phyloP scores from a whole-genome alignment of 345 rosid species.

The Gynandropsis gynandra region DNA sequence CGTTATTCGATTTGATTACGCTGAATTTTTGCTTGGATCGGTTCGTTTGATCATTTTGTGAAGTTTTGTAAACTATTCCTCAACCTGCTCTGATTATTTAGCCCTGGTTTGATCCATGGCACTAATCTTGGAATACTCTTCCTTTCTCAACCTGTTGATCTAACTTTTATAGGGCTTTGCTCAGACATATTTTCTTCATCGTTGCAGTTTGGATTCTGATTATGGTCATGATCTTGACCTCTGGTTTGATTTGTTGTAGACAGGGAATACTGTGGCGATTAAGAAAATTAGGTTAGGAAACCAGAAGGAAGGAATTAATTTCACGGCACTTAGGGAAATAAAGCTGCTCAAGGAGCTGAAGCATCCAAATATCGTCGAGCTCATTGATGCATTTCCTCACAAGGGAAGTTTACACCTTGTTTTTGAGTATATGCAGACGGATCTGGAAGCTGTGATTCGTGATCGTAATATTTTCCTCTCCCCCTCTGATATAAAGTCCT shows the following conservation, averaged over 20 bases:
- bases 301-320: slow-evolving; percentile 58
- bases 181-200: background rate
- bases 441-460: slow-evolving; percentile 59
- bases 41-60: background rate
- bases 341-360: slow-evolving; percentile 51
- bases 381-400: slow-evolving; percentile 57
- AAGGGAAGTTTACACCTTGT: slow-evolving; percentile 52
- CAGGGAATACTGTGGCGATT: slow-evolving; percentile 50
- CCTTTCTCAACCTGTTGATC: background rate
- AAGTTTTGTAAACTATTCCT: background rate
- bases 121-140: background rate
- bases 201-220: background rate
- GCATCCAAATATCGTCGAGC: slow-evolving; percentile 45
- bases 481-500: slow-evolving; percentile 52
- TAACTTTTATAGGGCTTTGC: background rate
- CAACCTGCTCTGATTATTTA: background rate
- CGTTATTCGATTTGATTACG: background rate
- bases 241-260: slow-evolving; percentile 19
- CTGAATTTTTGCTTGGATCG: background rate
- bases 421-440: slow-evolving; percentile 61
- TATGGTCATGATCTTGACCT: background rate
- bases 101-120: background rate
- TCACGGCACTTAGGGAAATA: slow-evolving; percentile 56
- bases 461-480: slow-evolving; percentile 50
- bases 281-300: slow-evolving; percentile 56